Evolutionary conservation across 176 grass and related monocot species (phyloP).

Genomic region (Oryza meridionalis): DNA sequence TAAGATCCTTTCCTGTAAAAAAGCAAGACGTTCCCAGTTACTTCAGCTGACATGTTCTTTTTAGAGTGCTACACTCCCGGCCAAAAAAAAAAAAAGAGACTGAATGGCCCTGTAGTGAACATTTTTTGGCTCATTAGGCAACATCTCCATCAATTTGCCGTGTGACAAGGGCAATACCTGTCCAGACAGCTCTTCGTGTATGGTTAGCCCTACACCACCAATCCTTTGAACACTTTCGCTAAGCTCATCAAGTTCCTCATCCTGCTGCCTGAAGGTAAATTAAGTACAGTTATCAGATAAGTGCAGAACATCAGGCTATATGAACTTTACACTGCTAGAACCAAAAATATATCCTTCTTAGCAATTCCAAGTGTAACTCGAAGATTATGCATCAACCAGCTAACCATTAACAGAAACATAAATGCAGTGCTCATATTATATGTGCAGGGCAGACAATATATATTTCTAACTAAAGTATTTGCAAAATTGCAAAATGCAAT

Average conservation of each 20-base stretch:
- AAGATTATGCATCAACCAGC: neutral
- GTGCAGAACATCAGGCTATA: conserved; percentile 17
- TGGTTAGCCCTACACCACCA: conserved; percentile 95
- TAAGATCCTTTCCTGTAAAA: conserved; percentile 89
- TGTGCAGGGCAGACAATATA: neutral
- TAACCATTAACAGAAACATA: neutral
- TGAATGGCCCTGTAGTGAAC: neutral
- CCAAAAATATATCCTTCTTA: neutral
- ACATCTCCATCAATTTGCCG: neutral
- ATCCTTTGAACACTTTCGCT: conserved; percentile 84
- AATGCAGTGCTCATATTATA: neutral
- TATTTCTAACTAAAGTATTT: conserved; percentile 1
- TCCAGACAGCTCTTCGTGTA: conserved; percentile 83
- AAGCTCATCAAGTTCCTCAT: conserved; percentile 97
- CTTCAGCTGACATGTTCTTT: neutral
- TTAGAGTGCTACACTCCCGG: neutral
- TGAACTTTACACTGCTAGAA: neutral
- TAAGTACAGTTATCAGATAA: neutral
- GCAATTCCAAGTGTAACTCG: neutral
- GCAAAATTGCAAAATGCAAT: neutral
- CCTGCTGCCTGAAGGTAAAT: conserved; percentile 69
- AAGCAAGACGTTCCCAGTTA: neutral
- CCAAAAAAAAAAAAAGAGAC: neutral
- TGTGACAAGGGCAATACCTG: conserved; percentile 52
- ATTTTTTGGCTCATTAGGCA: neutral